Evolutionary conservation across 305 asterid genomes (phyloP), one percentile per base, ranked within the genome.

Genomic region (Rubia peregrina): DNA sequence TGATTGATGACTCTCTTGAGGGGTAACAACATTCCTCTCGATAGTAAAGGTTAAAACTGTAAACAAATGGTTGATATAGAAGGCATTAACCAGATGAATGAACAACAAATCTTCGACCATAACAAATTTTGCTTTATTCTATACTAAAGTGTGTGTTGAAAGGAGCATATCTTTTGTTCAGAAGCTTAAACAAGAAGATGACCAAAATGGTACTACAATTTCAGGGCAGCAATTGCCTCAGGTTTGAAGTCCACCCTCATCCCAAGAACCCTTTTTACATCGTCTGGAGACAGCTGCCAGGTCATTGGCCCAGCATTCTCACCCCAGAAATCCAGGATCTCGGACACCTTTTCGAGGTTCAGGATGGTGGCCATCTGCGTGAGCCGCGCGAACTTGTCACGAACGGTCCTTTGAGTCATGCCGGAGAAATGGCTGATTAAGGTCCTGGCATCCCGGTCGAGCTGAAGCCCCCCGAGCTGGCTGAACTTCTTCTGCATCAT

Each of bases 291-390:
- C 21, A 92, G 80, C 77, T 96, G 84, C 96, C 98, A 92, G 40
- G 98, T 90, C 97, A 92, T 88, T 68, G 97, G 96, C 76, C 97
- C 97, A 5, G 97, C 83, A 78, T 92, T 90, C 82, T 92, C 98
- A 44, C 98, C 95, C 98, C 98, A 90, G 90, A 92, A 92, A 81
- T 92, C 98, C 80, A 92, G 81, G 76, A 92, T 92, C 81, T 92
- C 98, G 0, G 93, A 90, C 36, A 92, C 98, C 74, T 90, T 92
- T 80, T 90, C 98, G 78, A 92, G 76, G 84, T 92, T 92, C 21
- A 92, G 82, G 73, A 92, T 88, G 44, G 96, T 90, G 53, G 98
- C 98, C 98, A 92, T 92, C 85, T 90, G 96, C 10, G 98, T 92
- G 48, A 92, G 86, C 62, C 98, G 90, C 19, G 96, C 83, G 65